phyloP scores from a whole-genome alignment of 768 basidiomycete species.

The Coprinopsis cinerea region DNA sequence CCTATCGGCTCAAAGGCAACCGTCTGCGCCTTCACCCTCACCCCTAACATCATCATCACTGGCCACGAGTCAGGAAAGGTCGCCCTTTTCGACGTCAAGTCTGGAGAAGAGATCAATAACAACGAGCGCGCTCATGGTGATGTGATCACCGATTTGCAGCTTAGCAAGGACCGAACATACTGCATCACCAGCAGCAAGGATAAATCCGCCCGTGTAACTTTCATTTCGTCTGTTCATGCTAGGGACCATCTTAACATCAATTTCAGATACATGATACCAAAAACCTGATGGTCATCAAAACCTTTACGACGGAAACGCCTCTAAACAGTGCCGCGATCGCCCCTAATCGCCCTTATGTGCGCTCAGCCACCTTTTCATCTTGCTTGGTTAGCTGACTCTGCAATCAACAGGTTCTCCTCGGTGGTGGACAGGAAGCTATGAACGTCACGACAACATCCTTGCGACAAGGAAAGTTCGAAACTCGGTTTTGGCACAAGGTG shows the following conservation, averaged over 20 bases:
- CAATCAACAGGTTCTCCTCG: conserved; percentile 69
- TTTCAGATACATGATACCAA: conserved; percentile 81
- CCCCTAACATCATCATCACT: conserved; percentile 75
- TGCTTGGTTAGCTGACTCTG: too few species aligned
- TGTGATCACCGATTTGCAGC: conserved; percentile 86
- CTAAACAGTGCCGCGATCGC: conserved; percentile 90
- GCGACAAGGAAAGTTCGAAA: conserved; percentile 96
- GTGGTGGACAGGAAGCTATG: conserved; percentile 98
- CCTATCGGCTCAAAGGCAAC: conserved; percentile 95
- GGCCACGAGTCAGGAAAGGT: conserved; percentile 97
- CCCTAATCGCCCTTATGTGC: conserved; percentile 79
- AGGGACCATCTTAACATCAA: background rate
- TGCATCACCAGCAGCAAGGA: conserved; percentile 97
- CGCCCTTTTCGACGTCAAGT: conserved; percentile 82
- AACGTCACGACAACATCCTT: conserved; percentile 90
- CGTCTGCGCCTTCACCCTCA: conserved; percentile 85
- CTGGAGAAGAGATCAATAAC: conserved; percentile 74
- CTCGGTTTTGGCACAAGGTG: conserved; percentile 95
- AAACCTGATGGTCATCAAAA: conserved; percentile 87
- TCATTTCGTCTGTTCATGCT: background rate
- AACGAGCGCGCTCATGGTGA: conserved; percentile 89
- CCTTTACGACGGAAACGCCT: conserved; percentile 88
- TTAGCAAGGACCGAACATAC: conserved; percentile 86
- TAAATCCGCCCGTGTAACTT: conserved; percentile 83
- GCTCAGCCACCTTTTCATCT: too few species aligned